Base-by-base conservation (phyloP, 768 basidiomycete genomes). In the Naganishia kalamii region DNA sequence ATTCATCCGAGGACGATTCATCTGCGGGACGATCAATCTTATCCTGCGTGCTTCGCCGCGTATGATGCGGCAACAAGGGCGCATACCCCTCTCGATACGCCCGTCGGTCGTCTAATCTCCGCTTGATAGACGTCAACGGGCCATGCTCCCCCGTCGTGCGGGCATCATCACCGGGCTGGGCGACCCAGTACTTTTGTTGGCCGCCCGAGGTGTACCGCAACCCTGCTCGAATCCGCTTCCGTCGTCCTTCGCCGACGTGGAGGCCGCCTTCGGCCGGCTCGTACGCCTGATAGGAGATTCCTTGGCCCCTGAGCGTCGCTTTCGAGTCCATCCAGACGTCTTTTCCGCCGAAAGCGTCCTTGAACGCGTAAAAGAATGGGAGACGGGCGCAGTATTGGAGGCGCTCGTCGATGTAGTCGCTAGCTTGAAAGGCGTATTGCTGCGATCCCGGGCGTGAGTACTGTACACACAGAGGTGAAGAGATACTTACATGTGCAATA, bases 251-350 rank as follows among this genome's bases (percentile, higher is more conserved):
- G 40, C 94, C 96, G 67, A 91, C 86, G 72, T 99, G 94, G 77
- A 98, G 87, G 66, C 84, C 85, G 1, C 92, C 93, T 74, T 96
- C 93, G 43, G 88, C 90, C 2, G 96, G 94, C 74, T 99, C 96
- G 75, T 94, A 99, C 62, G 89, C 89, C 51, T 92, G 87, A 78
- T 99, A 99, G 65, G 90, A 89, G 84, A 97, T 92, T 3, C 93
- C 90, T 70, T 88, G 84, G 12, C 94, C 94, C 29, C 84, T 83
- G 11, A 96, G 79, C 0, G 94, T 98, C 7, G 85, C 80, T 70
- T 87, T 86, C 5, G 84, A 83, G 77, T 99, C 96, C 75, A 89
- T 87, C 62, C 90, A 79, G 54, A 99, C 88, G 74, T 99, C 96
- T 63, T 86, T 84, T 54, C 86, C 69, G 5, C 93, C 90, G 67